These are phyloP conservation scores for Aspergillus arachidicola DNA, from an alignment of 2,329 filamentous ascomycete species.

Conservation along the genomic window DNA sequence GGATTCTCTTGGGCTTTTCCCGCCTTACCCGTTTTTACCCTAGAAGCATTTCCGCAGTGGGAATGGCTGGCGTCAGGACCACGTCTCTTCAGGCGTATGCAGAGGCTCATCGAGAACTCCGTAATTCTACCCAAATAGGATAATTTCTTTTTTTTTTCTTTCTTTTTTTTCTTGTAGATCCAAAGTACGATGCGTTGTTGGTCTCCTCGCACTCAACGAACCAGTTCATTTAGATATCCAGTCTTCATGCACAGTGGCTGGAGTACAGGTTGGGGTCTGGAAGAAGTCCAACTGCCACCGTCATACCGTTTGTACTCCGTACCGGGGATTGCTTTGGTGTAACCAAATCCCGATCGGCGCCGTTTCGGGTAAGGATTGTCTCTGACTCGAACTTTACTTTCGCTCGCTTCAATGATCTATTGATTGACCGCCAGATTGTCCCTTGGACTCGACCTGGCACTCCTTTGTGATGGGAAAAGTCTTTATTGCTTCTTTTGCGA, in stretches of 20 bases:
- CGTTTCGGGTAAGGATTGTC: conserved; percentile 5
- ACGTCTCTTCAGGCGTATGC: not conserved
- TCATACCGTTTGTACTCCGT: not conserved
- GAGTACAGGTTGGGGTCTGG: not conserved
- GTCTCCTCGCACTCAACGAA: not conserved
- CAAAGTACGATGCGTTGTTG: not conserved
- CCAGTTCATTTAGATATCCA: not conserved
- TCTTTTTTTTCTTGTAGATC: no score
- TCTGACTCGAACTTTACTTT: not conserved
- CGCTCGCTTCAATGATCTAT: not conserved
- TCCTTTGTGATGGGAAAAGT: not conserved
- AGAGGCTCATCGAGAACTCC: not conserved
- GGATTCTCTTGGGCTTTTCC: not conserved
- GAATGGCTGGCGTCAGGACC: not conserved
- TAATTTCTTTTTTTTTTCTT: not conserved
- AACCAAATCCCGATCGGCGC: conserved; percentile 1
- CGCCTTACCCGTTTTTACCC: not conserved
- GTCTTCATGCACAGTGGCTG: not conserved
- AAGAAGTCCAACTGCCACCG: not conserved
- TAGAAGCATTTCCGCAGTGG: not conserved
- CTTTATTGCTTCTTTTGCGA: not conserved
- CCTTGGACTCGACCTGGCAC: not conserved
- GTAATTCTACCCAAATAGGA: not conserved
- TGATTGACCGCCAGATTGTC: conserved; percentile 2
- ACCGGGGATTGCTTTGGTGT: conserved; percentile 1